A percentile compares a stretch with the other conserved stretches of the same genome.
phyloP scores from a whole-genome alignment of 345 rosid species.

The Eutrema heterophyllum region DNA sequence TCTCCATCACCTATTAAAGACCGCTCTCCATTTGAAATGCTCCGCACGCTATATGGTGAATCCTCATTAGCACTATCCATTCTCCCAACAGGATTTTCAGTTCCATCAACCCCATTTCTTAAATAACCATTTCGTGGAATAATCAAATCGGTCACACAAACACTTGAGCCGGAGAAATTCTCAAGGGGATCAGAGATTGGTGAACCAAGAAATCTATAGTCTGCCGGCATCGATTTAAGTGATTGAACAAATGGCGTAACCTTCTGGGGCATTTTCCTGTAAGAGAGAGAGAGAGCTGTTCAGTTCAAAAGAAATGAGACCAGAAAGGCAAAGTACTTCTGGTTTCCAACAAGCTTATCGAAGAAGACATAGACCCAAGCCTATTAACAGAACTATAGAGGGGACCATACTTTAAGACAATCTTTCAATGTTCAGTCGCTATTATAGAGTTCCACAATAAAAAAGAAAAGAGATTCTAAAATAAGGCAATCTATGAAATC shows the following conservation, averaged over 20 bases:
- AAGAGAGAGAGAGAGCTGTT: constrained; percentile 30
- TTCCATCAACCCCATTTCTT: constrained; percentile 34
- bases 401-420: constrained; percentile 49
- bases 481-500: constrained; percentile 17
- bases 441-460: constrained; percentile 27
- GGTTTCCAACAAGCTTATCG: constrained; percentile 36
- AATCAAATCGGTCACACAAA: constrained; percentile 14
- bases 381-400: constrained; percentile 31
- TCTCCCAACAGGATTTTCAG: constrained; percentile 27
- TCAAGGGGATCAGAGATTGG: constrained; percentile 38
- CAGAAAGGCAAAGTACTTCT: constrained; percentile 29
- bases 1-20: constrained; percentile 46
- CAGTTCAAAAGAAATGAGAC: constrained; percentile 29
- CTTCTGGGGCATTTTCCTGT: constrained; percentile 52
- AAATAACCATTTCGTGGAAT: constrained; percentile 41
- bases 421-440: constrained; percentile 34
- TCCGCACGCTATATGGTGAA: constrained; percentile 62
- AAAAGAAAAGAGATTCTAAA: constrained; percentile 1
- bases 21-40: constrained; percentile 42
- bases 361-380: constrained; percentile 37
- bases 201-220: constrained; percentile 50
- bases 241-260: constrained; percentile 49
- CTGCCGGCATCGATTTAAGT: constrained; percentile 72
- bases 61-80: constrained; percentile 43
- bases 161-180: constrained; percentile 28